Base-by-base conservation (phyloP, 768 basidiomycete species). In the Tricholoma hemisulphureum region DNA sequence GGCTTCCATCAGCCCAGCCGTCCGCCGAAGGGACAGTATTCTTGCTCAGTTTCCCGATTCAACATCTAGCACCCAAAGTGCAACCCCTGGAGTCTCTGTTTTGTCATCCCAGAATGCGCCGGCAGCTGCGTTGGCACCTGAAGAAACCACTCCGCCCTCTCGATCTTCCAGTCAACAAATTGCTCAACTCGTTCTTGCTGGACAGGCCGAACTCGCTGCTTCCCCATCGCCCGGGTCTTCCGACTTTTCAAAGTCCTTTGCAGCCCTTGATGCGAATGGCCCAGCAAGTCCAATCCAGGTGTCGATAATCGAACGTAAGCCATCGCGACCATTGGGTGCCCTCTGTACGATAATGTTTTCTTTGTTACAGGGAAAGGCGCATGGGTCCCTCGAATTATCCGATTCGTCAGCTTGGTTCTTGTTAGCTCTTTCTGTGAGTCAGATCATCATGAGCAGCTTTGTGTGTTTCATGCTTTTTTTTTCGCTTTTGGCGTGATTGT, bases 231-330 rank as follows among this genome's bases (percentile, higher is more conserved):
- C 63, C 14, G 43, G 64, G 20, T 68, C 64, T 59, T 58, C 75
- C 10, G 76, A 80, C 23, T 66, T 81, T 53, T 72, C 73, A 43
- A 83, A 75, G 56, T 56, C 81, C 29, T 67, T 77, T 11, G 73
- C 80, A 11, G 76, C 75, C 21, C 66, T 80, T 49, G 69, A 75
- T 58, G 67, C 75, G 51, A 75, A 75, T 10, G 81, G 80, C 23
- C 74, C 76, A 18, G 61, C 67, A 0, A 82, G 82, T 58, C 93
- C 93, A 5, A 86, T 95, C 29, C 83, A 89, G 48, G 93, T 95
- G 35, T 82, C 91, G 23, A 82, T 95, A 61, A 85, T 86, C 59
- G 91, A 94, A 80, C 84, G 93, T 89, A 65, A 71, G 88, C 79
- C 16, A 23, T 41, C 41, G 57, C 39, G 11, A 4, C 32, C 41